phyloP scores from a whole-genome alignment of 2,329 filamentous ascomycete species.

The Phaeosphaeriaceae sp. region DNA sequence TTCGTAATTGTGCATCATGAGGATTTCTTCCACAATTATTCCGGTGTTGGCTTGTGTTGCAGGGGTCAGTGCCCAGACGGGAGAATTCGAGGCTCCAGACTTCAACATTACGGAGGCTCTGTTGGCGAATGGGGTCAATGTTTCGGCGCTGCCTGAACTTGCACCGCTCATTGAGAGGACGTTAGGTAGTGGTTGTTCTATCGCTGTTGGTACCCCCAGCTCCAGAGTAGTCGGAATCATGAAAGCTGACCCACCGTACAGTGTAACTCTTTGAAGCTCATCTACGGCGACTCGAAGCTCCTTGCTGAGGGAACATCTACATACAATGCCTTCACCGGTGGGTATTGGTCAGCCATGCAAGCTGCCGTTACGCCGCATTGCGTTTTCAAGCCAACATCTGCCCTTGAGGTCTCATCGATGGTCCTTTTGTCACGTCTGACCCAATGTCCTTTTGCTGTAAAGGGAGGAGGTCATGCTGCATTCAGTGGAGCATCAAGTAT shows the following conservation, averaged over 20 bases:
- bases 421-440: slow-evolving; percentile 31
- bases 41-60: slow-evolving; percentile 15
- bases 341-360: slow-evolving; percentile 41
- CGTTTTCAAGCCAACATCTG: slow-evolving; percentile 33
- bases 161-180: slow-evolving; percentile 8
- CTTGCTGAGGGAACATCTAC: slow-evolving; percentile 15
- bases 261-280: slow-evolving; percentile 31
- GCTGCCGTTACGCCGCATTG: slow-evolving; percentile 30
- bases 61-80: slow-evolving; percentile 15
- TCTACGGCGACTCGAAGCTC: slow-evolving; percentile 30
- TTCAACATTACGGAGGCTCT: slow-evolving; percentile 24
- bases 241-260: slow-evolving; percentile 15
- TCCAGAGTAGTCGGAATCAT: slow-evolving; percentile 5
- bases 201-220: slow-evolving; percentile 26
- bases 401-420: slow-evolving; percentile 26
- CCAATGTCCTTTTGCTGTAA: slow-evolving; percentile 52
- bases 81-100: slow-evolving; percentile 21
- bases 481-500: slow-evolving; percentile 53
- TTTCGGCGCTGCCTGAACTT: slow-evolving; percentile 26
- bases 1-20: slow-evolving; percentile 13
- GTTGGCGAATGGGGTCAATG: slow-evolving; percentile 24
- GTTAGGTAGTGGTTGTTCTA: slow-evolving; percentile 18
- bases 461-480: slow-evolving; percentile 54
- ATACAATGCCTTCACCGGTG: slow-evolving; percentile 30
- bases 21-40: slow-evolving; percentile 7